These are phyloP conservation scores for Solanum bulbocastanum DNA, from an alignment of 257 asterid genomes.

Conservation along the genomic window DNA sequence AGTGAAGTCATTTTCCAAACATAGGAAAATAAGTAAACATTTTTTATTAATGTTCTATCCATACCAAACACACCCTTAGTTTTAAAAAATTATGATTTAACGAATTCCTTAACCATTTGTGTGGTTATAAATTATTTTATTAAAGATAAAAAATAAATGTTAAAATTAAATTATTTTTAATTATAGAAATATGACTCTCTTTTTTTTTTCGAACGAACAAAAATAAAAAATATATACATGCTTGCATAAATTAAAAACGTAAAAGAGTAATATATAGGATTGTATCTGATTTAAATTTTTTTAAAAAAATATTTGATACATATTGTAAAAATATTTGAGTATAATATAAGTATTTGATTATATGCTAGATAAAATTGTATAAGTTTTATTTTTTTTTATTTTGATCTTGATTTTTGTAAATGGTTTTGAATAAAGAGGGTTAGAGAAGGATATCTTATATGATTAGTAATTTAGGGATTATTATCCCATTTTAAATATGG, in stretches of 20 bases:
- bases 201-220: too few species aligned
- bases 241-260: too few species aligned
- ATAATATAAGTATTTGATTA: not conserved
- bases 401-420: not conserved
- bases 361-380: too few species aligned
- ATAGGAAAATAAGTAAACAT: not conserved
- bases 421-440: not conserved
- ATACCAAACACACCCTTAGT: not conserved
- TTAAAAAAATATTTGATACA: too few species aligned
- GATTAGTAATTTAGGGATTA: not conserved
- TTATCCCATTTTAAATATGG: not conserved
- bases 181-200: too few species aligned
- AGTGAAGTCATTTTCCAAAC: not conserved
- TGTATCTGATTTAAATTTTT: too few species aligned
- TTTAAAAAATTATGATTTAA: too few species aligned
- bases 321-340: too few species aligned
- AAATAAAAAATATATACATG: too few species aligned
- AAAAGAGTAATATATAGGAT: too few species aligned
- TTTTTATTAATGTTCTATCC: not conserved
- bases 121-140: too few species aligned
- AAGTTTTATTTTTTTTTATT: not conserved
- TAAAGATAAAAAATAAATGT: too few species aligned
- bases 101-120: not conserved
- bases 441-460: not conserved
- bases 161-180: accelerated